Evolutionary conservation across 2,329 filamentous ascomycete species (phyloP).

Genomic region (Mycosphaerella sp.): DNA sequence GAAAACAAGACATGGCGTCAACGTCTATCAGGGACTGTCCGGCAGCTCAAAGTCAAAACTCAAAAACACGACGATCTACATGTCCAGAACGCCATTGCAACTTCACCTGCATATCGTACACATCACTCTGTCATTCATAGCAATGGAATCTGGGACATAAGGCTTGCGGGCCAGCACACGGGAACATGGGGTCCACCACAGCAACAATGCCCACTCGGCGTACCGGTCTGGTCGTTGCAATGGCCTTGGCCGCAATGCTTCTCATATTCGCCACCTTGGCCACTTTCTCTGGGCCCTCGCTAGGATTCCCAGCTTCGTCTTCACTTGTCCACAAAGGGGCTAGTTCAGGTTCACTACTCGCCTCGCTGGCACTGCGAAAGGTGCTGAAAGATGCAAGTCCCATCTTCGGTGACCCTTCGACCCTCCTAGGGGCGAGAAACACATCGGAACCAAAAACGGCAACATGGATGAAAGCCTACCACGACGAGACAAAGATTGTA

Average conservation of each 20-base stretch:
- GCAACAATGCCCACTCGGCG: constrained; percentile 3
- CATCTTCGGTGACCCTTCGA: constrained; percentile 36
- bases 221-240: constrained; percentile 4
- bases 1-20: not conserved
- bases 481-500: constrained; percentile 40
- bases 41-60: not conserved
- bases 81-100: not conserved
- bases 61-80: not conserved
- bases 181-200: not conserved
- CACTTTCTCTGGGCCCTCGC: constrained; percentile 9
- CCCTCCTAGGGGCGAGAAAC: constrained; percentile 11
- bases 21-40: not conserved
- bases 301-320: constrained; percentile 5
- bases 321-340: not conserved
- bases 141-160: not conserved
- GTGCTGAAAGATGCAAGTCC: constrained; percentile 39
- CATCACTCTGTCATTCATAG: not conserved
- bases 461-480: constrained; percentile 43
- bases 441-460: constrained; percentile 24
- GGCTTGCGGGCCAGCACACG: not conserved
- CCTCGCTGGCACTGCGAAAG: constrained; percentile 38
- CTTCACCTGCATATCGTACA: not conserved
- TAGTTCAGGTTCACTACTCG: constrained; percentile 18
- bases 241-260: not conserved
- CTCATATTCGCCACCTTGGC: constrained; percentile 14